A percentile compares a stretch with the other conserved stretches of the same genome.
phyloP scores from a whole-genome alignment of 495 filamentous ascomycete genomes.

The Letharia lupina region DNA sequence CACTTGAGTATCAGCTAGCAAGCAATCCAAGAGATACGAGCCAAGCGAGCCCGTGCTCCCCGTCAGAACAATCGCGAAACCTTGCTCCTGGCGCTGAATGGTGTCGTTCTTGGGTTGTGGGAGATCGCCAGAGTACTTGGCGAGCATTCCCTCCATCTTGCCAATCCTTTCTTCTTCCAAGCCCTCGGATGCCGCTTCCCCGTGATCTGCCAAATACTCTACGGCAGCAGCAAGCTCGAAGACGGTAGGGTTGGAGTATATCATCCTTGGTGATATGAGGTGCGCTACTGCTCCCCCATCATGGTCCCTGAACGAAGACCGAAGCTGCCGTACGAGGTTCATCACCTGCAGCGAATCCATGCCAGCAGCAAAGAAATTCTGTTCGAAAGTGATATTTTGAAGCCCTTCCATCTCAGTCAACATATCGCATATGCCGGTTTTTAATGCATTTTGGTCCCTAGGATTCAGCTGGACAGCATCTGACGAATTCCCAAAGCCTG shows the following conservation, averaged over 20 bases:
- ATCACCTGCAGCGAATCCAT: slow-evolving; percentile 12
- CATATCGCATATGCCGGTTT: not conserved
- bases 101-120: not conserved
- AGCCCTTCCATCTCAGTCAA: not conserved
- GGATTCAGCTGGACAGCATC: slow-evolving; percentile 1
- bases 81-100: not conserved
- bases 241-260: slow-evolving; percentile 9
- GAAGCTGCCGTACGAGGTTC: not conserved
- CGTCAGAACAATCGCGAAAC: not conserved
- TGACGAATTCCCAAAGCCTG: not conserved
- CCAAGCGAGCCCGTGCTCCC: slow-evolving; percentile 32
- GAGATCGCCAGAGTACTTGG: not conserved
- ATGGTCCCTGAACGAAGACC: not conserved
- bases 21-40: slow-evolving; percentile 44
- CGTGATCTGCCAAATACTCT: not conserved
- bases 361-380: not conserved
- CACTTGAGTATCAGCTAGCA: slow-evolving; percentile 34
- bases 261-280: not conserved
- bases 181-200: not conserved
- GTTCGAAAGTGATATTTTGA: not conserved
- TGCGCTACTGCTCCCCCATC: not conserved
- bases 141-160: slow-evolving; percentile 4
- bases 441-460: not conserved
- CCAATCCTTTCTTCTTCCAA: not conserved
- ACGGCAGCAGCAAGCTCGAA: not conserved